phyloP scores from a whole-genome alignment of 2,329 filamentous ascomycete species.

The Cadophora malorum region DNA sequence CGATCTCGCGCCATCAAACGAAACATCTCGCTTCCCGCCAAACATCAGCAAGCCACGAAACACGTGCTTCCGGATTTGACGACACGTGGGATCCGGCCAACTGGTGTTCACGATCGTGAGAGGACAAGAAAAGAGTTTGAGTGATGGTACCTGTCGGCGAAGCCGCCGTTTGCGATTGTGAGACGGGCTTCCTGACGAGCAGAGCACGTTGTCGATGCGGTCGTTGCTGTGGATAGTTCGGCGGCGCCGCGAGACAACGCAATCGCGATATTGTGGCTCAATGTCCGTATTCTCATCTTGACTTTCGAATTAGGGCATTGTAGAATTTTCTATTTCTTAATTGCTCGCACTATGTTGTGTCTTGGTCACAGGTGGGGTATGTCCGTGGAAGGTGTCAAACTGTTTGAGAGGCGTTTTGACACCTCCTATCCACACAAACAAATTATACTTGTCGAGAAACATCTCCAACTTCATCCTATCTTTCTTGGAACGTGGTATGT shows the following conservation, averaged over 20 bases:
- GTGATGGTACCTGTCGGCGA: background rate
- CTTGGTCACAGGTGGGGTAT: background rate
- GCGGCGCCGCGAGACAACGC: background rate
- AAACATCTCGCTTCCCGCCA: constrained; percentile 2
- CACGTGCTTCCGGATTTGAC: constrained; percentile 1
- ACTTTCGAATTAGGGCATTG: background rate
- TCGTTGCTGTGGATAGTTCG: background rate
- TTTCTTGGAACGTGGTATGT: background rate
- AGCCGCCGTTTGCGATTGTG: background rate
- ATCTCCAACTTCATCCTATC: background rate
- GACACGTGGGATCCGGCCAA: background rate
- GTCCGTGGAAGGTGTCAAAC: background rate
- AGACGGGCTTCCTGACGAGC: background rate
- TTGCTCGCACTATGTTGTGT: background rate
- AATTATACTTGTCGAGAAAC: background rate
- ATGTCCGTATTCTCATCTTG: background rate
- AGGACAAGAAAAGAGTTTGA: background rate
- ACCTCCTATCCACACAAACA: background rate
- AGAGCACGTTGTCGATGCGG: constrained; percentile 2
- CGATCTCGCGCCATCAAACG: constrained; percentile 7
- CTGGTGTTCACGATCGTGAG: background rate
- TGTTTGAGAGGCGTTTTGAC: constrained; percentile 1
- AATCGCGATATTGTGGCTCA: background rate
- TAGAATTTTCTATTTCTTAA: background rate
- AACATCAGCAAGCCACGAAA: constrained; percentile 14